Base-by-base conservation (phyloP, 306 rosid genomes). In the Comarum palustre region DNA sequence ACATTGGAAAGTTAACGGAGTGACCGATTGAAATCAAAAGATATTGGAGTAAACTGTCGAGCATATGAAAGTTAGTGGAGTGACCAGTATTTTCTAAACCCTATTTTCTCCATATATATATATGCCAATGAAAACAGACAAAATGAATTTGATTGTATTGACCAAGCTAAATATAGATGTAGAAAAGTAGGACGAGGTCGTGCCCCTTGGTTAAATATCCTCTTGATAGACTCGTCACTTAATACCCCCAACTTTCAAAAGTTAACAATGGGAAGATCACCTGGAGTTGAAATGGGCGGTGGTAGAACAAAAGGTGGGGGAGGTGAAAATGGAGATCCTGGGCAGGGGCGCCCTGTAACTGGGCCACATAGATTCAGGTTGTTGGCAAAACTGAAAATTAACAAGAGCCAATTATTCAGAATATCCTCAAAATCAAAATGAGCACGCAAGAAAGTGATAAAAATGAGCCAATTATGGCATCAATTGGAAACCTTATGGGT, bases 271-370 rank as follows among this genome's bases (percentile, higher is more conserved):
- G 57, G 68, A 82, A 58, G 34, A 67, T 85, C 85, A 94, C 99
- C 99, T 79, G 96, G 97, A 58, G 75, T 62, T 76, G 99, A 82
- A 68, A 87, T 82, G 48, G 99, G 95, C 2, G 97, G 89, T 9
- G 99, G 96, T 57, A 96, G 99, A 7, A 91, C 90, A 88, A 91
- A 95, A 27, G 99, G 99, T 4, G 99, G 99, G 75, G 99, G 99
- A 65, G 99, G 99, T 69, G 99, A 91, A 82, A 95, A 95, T 71
- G 99, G 99, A 66, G 99, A 91, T 72, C 97, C 97, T 20, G 99
- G 99, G 87, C 99, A 95, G 29, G 99, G 99, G 52, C 69, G 97
- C 55, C 96, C 96, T 65, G 99, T 90, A 34, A 95, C 99, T n/a
- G 97, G 99, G 68, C 99, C 99, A 78, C 99, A 95, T 16, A 95